Evolutionary conservation across 1,139 yeast species (phyloP).

Genomic region (Kodamaea alishanica): DNA sequence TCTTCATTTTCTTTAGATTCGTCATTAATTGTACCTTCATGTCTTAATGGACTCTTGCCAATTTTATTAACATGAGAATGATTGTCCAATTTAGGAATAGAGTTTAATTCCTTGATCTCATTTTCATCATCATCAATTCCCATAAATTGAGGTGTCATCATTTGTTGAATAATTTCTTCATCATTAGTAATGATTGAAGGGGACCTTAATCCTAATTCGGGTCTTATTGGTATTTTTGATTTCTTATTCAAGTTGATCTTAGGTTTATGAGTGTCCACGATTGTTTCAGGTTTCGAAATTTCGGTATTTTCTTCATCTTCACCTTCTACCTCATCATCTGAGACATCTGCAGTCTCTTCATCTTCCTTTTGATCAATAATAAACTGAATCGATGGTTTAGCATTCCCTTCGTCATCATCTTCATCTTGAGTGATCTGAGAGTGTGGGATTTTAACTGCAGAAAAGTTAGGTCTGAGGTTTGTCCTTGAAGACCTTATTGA

Average conservation of each 20-base stretch:
- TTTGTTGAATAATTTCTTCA: slow-evolving; percentile 36
- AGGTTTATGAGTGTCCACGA: background rate
- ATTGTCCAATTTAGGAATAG: slow-evolving; percentile 5
- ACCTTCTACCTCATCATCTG: slow-evolving; percentile 11
- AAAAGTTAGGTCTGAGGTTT: slow-evolving; percentile 62
- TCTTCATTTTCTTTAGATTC: slow-evolving; percentile 2
- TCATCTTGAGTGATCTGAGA: slow-evolving; percentile 69
- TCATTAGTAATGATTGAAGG: slow-evolving; percentile 39
- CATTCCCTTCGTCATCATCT: slow-evolving; percentile 37
- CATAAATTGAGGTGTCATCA: slow-evolving; percentile 35
- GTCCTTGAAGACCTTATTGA: slow-evolving; percentile 34
- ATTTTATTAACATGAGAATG: background rate
- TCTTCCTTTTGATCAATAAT: slow-evolving; percentile 20
- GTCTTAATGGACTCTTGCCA: slow-evolving; percentile 1
- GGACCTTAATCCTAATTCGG: slow-evolving; percentile 12
- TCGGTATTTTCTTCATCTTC: slow-evolving; percentile 11
- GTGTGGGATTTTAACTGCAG: slow-evolving; percentile 74
- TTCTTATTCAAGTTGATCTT: slow-evolving; percentile 2
- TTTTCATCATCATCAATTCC: slow-evolving; percentile 28
- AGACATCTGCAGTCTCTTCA: slow-evolving; percentile 11
- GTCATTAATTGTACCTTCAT: background rate
- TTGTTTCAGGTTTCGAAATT: slow-evolving; percentile 1
- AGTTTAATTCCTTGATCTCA: slow-evolving; percentile 5
- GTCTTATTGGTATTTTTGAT: background rate
- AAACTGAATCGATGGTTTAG: slow-evolving; percentile 31